phyloP scores from a whole-genome alignment of 140 eudicot genomes.

The Senecio squalidus region DNA sequence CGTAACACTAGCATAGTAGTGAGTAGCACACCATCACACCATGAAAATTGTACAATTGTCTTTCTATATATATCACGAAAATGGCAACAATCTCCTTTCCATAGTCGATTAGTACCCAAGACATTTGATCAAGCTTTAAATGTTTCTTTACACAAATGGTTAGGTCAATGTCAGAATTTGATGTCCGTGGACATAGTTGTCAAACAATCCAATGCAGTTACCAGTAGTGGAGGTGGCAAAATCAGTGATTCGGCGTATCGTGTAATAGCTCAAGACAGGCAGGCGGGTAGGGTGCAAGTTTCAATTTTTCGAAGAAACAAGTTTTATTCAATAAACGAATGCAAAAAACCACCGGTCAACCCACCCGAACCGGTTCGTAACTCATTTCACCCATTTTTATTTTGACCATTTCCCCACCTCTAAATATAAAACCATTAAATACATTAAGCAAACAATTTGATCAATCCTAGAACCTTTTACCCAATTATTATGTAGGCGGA shows the following conservation, averaged over 20 bases:
- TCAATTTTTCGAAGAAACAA: too few relatives aligned
- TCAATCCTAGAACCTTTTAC: background rate
- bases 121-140: background rate
- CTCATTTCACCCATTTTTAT: too few relatives aligned
- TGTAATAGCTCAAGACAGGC: too few relatives aligned
- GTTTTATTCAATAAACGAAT: too few relatives aligned
- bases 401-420: too few relatives aligned
- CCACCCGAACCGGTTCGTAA: too few relatives aligned
- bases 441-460: too few relatives aligned
- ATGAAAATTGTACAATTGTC: background rate
- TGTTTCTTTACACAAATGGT: background rate
- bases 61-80: background rate
- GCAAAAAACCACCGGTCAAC: too few relatives aligned
- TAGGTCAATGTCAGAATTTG: background rate
- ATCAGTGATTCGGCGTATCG: too few relatives aligned
- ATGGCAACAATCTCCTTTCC: background rate
- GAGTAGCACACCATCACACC: background rate
- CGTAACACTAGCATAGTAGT: background rate
- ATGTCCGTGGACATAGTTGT: background rate
- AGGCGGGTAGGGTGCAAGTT: too few relatives aligned
- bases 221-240: too few relatives aligned
- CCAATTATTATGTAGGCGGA: background rate
- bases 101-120: background rate
- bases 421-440: too few relatives aligned
- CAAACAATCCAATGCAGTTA: background rate